Evolutionary conservation across 2,329 filamentous ascomycete genomes (phyloP), one percentile per base, ranked within the genome.

Genomic region (Neonectria magnoliae): DNA sequence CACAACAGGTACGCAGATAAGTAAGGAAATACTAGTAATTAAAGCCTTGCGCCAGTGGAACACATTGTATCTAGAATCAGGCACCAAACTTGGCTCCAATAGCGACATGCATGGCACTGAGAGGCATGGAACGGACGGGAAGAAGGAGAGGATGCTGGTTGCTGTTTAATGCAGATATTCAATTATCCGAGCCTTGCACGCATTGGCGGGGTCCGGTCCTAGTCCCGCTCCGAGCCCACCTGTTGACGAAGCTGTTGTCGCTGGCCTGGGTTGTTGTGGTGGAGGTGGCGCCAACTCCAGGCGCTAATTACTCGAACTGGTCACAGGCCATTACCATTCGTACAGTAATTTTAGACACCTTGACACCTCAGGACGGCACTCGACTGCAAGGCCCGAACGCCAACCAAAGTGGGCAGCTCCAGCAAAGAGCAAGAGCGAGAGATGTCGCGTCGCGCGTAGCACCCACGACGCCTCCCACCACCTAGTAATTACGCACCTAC

Each of bases 381-480:
- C 10, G 31, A 33, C 31, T 33, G 13, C 20, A 47, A 29, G 4
- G 27, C 33, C 20, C 48, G 27, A 16, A 16, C 29, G 29, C 20
- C 20, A 38, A 60, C 20, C 20, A 38, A 60, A 51, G 58, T 55
- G 58, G 58, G 51, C 58, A 38, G n/a, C 50, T 42, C 33, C 58
- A 31, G 18, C 47, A 20, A 27, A 36, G 47, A 42, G 25, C 25
- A n/a, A n/a, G 25, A 25, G 25, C 18, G 55, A 38, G 57, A 45
- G 50, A 62, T 59, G 70, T 71, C 71, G 71, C 71, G 71, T 73
- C 71, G 71, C 71, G 71, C 66, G 69, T 70, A 70, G 55, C 60
- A 63, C 60, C 64, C 69, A 68, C 69, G 69, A 57, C 68, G 29
- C 48, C 25, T 33, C 52, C 44, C 20, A 44, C 38, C 20, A 52